A percentile compares a stretch with the other conserved stretches of the same genome.
Evolutionary conservation across 805 yeast genomes (phyloP).

Genomic region (Lipomyces sp.): DNA sequence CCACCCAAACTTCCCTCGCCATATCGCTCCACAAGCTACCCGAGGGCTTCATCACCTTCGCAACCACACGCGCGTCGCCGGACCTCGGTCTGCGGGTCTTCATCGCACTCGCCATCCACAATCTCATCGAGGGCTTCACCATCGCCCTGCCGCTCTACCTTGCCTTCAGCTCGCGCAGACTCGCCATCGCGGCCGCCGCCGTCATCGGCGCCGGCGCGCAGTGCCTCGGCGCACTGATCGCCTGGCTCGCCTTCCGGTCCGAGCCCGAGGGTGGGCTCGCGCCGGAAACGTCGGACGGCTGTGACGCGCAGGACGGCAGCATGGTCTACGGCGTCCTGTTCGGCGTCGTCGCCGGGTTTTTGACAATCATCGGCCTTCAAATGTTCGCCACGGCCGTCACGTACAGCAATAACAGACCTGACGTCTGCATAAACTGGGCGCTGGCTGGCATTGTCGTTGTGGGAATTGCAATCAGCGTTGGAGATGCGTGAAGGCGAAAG

Average conservation of each 20-base stretch:
- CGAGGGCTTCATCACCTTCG: constrained; percentile 87
- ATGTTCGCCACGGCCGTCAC: constrained; percentile 34
- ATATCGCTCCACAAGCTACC: constrained; percentile 88
- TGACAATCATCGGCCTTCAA: constrained; percentile 66
- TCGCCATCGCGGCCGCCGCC: constrained; percentile 65
- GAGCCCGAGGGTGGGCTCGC: constrained; percentile 9
- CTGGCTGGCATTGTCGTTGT: constrained; percentile 21
- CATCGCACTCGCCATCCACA: constrained; percentile 80
- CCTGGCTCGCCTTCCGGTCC: constrained; percentile 47
- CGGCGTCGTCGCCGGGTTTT: constrained; percentile 69
- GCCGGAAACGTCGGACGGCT: background rate
- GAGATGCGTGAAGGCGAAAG: too few species aligned
- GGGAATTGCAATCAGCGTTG: constrained; percentile 22
- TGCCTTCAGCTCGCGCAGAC: constrained; percentile 58
- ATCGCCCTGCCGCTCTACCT: constrained; percentile 88
- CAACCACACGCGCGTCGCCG: constrained; percentile 66
- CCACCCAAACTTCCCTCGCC: constrained; percentile 85
- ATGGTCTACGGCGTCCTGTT: constrained; percentile 56
- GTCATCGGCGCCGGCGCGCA: constrained; percentile 79
- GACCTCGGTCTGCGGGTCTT: constrained; percentile 75
- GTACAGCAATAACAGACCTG: constrained; percentile 21
- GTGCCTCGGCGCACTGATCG: constrained; percentile 82
- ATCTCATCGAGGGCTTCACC: constrained; percentile 89
- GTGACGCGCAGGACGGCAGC: constrained; percentile 10
- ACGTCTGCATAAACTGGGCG: constrained; percentile 25